Evolutionary conservation across 2,329 filamentous ascomycete species (phyloP).

Genomic region (Penicillium palitans): DNA sequence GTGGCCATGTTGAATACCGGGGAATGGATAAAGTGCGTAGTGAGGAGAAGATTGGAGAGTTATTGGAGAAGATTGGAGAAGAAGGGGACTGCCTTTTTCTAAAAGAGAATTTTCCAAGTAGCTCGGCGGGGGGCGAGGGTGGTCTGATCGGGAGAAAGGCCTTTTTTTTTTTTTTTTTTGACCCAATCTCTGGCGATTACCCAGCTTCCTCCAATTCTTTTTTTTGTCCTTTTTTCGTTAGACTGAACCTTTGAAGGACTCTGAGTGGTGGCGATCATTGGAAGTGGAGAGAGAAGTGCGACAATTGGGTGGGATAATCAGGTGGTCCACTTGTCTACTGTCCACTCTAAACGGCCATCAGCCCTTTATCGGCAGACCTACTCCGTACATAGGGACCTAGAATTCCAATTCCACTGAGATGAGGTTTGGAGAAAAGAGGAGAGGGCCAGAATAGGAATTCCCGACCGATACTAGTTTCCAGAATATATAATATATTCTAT

Average conservation of each 20-base stretch:
- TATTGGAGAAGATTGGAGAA: slow-evolving; percentile 1
- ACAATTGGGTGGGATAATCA: slow-evolving; percentile 4
- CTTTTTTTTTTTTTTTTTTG: slow-evolving; percentile 1
- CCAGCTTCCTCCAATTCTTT: slow-evolving; percentile 13
- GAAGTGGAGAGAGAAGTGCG: slow-evolving; percentile 7
- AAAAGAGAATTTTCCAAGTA: not conserved
- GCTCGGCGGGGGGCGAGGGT: not conserved
- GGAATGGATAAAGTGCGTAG: not conserved
- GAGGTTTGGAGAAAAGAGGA: not conserved
- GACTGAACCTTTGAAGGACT: slow-evolving; percentile 11
- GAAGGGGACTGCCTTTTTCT: not conserved
- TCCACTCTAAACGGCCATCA: not conserved
- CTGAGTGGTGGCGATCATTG: slow-evolving; percentile 20
- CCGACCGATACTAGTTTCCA: not conserved
- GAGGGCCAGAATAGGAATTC: not conserved
- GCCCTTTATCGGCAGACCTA: not conserved
- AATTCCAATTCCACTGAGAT: not conserved
- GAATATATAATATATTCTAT: not conserved
- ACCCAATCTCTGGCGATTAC: slow-evolving; percentile 12
- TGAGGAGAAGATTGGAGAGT: slow-evolving; percentile 7
- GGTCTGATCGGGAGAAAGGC: slow-evolving; percentile 16
- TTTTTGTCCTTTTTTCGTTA: slow-evolving; percentile 12
- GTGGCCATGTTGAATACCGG: slow-evolving; percentile 55
- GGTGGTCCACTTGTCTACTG: slow-evolving; percentile 5
- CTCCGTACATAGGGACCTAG: too few species aligned